phyloP scores from a whole-genome alignment of 1,284 basidiomycete species.

The Fistulina hepatica region DNA sequence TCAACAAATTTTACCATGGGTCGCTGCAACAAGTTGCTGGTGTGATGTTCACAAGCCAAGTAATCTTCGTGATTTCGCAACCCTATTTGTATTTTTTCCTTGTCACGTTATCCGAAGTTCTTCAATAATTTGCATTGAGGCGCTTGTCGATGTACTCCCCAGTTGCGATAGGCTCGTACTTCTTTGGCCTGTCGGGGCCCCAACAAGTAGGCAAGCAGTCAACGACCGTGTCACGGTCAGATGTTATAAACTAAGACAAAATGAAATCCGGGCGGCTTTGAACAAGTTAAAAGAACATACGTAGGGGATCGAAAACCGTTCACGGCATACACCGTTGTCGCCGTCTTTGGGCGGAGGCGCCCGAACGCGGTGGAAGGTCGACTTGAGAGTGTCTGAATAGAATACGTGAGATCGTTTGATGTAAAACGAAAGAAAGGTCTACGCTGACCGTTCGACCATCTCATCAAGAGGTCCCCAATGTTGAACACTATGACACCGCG shows the following conservation, averaged over 20 bases:
- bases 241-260: neutral
- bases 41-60: too few species aligned
- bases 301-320: slow-evolving; percentile 3
- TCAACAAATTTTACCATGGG: too few species aligned
- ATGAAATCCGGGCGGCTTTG: neutral
- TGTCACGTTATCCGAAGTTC: too few species aligned
- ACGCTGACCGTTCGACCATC: slow-evolving; percentile 17
- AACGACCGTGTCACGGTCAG: slow-evolving; percentile 6
- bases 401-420: neutral
- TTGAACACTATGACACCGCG: slow-evolving; percentile 15
- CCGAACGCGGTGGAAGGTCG: neutral
- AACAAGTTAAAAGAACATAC: neutral
- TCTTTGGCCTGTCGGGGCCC: slow-evolving; percentile 12
- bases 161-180: slow-evolving; percentile 13
- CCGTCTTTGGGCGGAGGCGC: neutral
- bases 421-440: neutral
- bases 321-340: slow-evolving; percentile 11
- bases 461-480: slow-evolving; percentile 16
- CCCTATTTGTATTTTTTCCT: too few species aligned
- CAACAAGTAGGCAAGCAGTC: slow-evolving; percentile 16
- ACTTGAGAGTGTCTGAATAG: neutral
- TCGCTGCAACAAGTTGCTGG: too few species aligned
- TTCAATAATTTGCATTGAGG: neutral
- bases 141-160: slow-evolving; percentile 13
- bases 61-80: too few species aligned